These are phyloP conservation scores for Backusella macrospora DNA, from an alignment of 192 early-diverging fungal genomes.

Conservation along the genomic window DNA sequence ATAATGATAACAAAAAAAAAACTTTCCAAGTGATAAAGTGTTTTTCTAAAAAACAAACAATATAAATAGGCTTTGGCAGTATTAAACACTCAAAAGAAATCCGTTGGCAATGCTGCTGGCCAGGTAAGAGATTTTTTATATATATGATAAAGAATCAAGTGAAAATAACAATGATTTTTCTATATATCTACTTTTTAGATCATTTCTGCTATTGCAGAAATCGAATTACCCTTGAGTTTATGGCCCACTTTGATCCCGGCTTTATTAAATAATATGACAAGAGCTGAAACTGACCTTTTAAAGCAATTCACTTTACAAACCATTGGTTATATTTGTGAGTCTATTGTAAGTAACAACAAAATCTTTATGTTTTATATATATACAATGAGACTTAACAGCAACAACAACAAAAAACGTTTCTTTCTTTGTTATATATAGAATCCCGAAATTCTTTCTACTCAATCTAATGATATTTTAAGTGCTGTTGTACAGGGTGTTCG, in stretches of 20 bases:
- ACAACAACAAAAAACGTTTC: background rate
- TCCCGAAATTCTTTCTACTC: slow-evolving; percentile 75
- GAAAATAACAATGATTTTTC: background rate
- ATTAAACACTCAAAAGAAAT: slow-evolving; percentile 35
- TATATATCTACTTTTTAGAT: slow-evolving; percentile 46
- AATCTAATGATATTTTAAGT: slow-evolving; percentile 91
- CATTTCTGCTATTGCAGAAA: slow-evolving; percentile 89
- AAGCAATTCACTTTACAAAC: slow-evolving; percentile 84
- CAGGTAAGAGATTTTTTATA: slow-evolving; percentile 50
- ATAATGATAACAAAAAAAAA: background rate
- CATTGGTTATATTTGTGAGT: slow-evolving; percentile 94
- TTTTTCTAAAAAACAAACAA: slow-evolving; percentile 31
- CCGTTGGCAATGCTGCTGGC: slow-evolving; percentile 69
- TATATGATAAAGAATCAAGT: too few relatives aligned
- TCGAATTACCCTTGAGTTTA: slow-evolving; percentile 85
- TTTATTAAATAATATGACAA: slow-evolving; percentile 77
- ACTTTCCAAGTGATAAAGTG: slow-evolving; percentile 34
- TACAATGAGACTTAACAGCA: background rate
- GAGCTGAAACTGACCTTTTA: slow-evolving; percentile 67
- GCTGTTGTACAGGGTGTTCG: slow-evolving; percentile 95
- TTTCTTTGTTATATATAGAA: slow-evolving; percentile 53
- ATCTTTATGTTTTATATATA: background rate
- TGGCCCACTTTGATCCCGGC: slow-evolving; percentile 88
- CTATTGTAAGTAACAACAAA: slow-evolving; percentile 58
- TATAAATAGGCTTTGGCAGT: background rate